Conservation (phyloP, 2,329 filamentous ascomycete species). For the Fusarium agapanthi region DNA sequence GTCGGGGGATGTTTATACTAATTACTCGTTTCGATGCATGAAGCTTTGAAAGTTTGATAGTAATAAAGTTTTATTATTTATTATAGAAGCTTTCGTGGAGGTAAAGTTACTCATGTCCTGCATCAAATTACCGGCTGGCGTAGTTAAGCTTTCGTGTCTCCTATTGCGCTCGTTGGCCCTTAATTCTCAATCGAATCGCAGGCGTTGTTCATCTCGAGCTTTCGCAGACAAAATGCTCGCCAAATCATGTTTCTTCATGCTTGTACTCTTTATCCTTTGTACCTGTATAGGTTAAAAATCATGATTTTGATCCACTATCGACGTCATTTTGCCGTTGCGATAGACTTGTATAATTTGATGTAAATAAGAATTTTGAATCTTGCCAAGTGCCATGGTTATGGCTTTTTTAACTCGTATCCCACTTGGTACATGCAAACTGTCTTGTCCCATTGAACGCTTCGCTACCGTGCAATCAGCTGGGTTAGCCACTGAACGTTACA, state of each 20-base stretch:
- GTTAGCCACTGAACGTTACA: neutral
- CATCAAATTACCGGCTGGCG: accelerated
- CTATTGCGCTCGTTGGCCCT: neutral
- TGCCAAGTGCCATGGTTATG: no score
- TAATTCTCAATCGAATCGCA: neutral
- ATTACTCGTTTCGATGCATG: neutral
- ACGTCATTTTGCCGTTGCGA: no score
- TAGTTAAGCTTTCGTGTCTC: neutral
- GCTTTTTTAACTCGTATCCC: no score
- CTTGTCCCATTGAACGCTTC: neutral
- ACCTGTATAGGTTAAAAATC: no score
- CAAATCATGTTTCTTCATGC: accelerated
- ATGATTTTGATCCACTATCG: no score
- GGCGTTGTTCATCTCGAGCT: neutral
- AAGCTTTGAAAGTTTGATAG: neutral
- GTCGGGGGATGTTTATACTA: neutral
- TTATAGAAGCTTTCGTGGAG: neutral
- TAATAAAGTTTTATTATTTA: neutral
- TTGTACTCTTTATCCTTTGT: neutral
- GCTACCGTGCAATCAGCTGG: neutral
- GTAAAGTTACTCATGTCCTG: neutral
- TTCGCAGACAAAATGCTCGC: accelerated
- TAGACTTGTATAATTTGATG: no score
- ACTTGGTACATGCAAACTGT: no score
- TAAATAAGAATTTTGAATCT: no score